Base-by-base conservation (phyloP, 768 basidiomycete genomes). In the Gymnopilus dilepis region DNA sequence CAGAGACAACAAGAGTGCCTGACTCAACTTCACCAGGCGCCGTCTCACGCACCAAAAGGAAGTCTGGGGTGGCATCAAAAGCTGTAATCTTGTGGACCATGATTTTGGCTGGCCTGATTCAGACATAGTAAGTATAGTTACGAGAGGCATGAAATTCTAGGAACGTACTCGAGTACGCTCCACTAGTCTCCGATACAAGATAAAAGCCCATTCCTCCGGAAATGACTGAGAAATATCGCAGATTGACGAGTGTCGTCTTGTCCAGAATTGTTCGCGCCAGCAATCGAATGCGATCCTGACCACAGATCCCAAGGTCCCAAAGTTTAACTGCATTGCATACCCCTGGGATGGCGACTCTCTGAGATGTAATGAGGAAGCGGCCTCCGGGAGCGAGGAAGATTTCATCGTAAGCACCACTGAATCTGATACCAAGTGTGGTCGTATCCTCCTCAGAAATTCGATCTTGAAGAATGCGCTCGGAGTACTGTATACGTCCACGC, bases 281-380 rank as follows among this genome's bases (percentile, higher is more conserved):
- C 9, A 56, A 4, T 26, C 19, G 22, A 15, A 22, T 42, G 11
- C 24, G 40, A 42, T 56, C 40, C 24, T 56, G n/a, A 17, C 55
- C 41, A 9, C 40, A 31, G 40, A 56, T 30, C 40, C 59, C 59
- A 24, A 60, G 31, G 41, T 60, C 59, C 59, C 59, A 60, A 15
- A 60, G 26, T 28, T 45, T 50, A 22, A 60, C n/a, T 33, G 9
- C 21, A 8, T 26, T 21, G 17, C n/a, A 8, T 9, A 9, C 19
- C 2, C n/a, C 15, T 4, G 41, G 15, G 1, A 7, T 33, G 30
- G 3, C 5, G 4, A 43, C 19, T 4, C 13, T 11, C 8, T 31
- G 40, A 37, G 30, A 42, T 2, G 40, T 38, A 19, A 54, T 21
- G 4, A 60, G 17, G 33, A 41, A 60, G 19, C 59, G 37, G 17